Evolutionary conservation across 805 yeast genomes (phyloP).

Genomic region (Vanderwaltozyma polyspora): DNA sequence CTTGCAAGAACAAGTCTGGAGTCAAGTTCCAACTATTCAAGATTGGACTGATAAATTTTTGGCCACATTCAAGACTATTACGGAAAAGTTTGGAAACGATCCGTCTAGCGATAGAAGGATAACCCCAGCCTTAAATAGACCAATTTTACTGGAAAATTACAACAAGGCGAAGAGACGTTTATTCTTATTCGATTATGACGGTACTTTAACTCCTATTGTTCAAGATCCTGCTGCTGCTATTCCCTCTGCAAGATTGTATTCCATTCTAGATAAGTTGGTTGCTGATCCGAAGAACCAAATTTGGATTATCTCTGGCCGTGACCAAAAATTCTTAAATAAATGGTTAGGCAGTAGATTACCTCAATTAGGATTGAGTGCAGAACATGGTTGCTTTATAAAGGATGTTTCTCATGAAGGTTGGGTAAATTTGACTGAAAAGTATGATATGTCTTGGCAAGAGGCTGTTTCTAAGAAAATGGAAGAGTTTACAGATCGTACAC

Average conservation of each 20-base stretch:
- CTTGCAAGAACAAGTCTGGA: slow-evolving; percentile 45
- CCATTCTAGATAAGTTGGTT: slow-evolving; percentile 47
- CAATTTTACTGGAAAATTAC: slow-evolving; percentile 50
- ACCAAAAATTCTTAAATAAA: slow-evolving; percentile 74
- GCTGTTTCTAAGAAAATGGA: slow-evolving; percentile 65
- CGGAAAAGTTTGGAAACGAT: slow-evolving; percentile 33
- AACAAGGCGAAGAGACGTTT: slow-evolving; percentile 52
- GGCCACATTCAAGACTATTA: slow-evolving; percentile 31
- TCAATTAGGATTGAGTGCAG: slow-evolving; percentile 78
- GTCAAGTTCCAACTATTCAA: slow-evolving; percentile 65
- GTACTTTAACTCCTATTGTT: slow-evolving; percentile 93
- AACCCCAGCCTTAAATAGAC: slow-evolving; percentile 76
- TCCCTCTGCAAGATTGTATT: slow-evolving; percentile 64
- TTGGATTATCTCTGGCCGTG: slow-evolving; percentile 96
- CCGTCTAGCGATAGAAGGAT: slow-evolving; percentile 32
- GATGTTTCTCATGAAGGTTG: slow-evolving; percentile 54
- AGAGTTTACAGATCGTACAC: slow-evolving; percentile 75
- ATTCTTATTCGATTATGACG: slow-evolving; percentile 92
- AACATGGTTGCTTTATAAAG: slow-evolving; percentile 93
- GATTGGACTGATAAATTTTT: slow-evolving; percentile 66
- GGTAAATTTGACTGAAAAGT: slow-evolving; percentile 71
- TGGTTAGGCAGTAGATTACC: slow-evolving; percentile 67
- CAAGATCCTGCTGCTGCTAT: slow-evolving; percentile 97
- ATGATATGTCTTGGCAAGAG: slow-evolving; percentile 93
- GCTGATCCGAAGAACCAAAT: slow-evolving; percentile 74